Percentiles rank a stretch among this genome's conserved stretches.
These are phyloP conservation scores for Salix caprea DNA, from an alignment of 345 rosid genomes.

Conservation along the genomic window DNA sequence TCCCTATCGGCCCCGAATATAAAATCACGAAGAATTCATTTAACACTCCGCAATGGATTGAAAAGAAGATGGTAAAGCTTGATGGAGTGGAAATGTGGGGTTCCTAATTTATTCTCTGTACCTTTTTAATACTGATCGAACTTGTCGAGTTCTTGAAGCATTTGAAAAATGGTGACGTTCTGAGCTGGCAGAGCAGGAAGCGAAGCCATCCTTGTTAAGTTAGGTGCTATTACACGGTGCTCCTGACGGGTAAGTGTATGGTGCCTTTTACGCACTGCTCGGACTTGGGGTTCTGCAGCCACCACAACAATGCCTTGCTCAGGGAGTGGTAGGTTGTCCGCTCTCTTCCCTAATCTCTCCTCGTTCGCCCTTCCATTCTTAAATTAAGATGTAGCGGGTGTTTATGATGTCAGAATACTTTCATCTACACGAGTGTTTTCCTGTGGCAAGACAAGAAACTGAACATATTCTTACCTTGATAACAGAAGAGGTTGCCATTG, in stretches of 20 bases:
- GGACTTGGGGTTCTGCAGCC: slow-evolving; percentile 21
- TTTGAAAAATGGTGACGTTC: slow-evolving; percentile 41
- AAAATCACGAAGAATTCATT: neutral
- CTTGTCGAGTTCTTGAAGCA: slow-evolving; percentile 46
- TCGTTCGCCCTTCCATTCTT: slow-evolving; percentile 33
- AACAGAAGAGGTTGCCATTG: slow-evolving; percentile 60
- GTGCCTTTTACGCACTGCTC: slow-evolving; percentile 61
- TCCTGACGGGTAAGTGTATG: slow-evolving; percentile 42
- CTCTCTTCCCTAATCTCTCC: slow-evolving; percentile 32
- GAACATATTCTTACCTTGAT: slow-evolving; percentile 45
- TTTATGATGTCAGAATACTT: neutral
- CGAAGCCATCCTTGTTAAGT: slow-evolving; percentile 27
- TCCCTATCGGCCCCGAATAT: neutral
- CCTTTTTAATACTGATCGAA: slow-evolving; percentile 27
- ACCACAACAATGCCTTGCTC: slow-evolving; percentile 16
- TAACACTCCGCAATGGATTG: neutral
- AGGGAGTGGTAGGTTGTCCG: slow-evolving; percentile 7
- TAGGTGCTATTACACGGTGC: slow-evolving; percentile 26
- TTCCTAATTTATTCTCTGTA: neutral
- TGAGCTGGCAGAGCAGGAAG: slow-evolving; percentile 19
- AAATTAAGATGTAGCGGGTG: neutral
- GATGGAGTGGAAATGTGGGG: slow-evolving; percentile 1
- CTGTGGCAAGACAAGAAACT: neutral
- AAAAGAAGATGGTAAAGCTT: neutral
- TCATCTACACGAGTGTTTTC: neutral